phyloP scores from a whole-genome alignment of 2,329 filamentous ascomycete species.

The Trematosphaeria pertusa region DNA sequence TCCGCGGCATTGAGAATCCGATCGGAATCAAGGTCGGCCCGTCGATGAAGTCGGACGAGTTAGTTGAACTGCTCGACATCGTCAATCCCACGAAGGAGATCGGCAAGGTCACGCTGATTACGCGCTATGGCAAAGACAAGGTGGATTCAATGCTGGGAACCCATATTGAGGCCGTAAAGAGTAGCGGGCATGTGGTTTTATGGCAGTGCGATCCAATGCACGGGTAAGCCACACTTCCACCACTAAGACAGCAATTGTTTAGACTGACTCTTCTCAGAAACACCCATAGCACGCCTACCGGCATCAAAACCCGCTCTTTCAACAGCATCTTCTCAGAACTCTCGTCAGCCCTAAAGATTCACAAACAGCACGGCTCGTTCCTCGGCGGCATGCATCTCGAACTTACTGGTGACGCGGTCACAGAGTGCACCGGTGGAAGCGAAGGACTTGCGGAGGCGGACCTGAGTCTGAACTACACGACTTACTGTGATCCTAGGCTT shows the following conservation, averaged over 20 bases:
- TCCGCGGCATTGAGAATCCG: constrained; percentile 93
- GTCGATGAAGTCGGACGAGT: constrained; percentile 76
- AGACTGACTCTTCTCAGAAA: no score
- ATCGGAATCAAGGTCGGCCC: constrained; percentile 97
- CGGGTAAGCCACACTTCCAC: constrained; percentile 59
- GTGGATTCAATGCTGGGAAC: constrained; percentile 77
- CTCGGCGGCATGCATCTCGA: constrained; percentile 95
- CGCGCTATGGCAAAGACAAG: constrained; percentile 84
- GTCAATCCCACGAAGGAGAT: constrained; percentile 84
- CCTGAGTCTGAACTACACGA: constrained; percentile 88
- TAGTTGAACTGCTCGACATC: constrained; percentile 79
- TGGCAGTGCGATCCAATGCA: constrained; percentile 99
- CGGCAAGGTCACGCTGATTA: constrained; percentile 96
- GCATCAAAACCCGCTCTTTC: constrained; percentile 93
- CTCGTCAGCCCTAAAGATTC: constrained; percentile 80
- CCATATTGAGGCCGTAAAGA: constrained; percentile 89
- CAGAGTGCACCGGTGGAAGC: constrained; percentile 91
- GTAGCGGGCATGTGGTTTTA: constrained; percentile 77
- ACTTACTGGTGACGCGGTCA: constrained; percentile 93
- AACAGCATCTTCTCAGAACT: constrained; percentile 88
- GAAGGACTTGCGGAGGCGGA: constrained; percentile 88
- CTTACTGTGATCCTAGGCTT: constrained; percentile 91
- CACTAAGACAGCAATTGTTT: no score
- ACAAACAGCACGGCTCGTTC: constrained; percentile 82
- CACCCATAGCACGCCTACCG: constrained; percentile 69